Evolutionary conservation across 805 yeast species (phyloP).

Genomic region (Candida krabiensis): DNA sequence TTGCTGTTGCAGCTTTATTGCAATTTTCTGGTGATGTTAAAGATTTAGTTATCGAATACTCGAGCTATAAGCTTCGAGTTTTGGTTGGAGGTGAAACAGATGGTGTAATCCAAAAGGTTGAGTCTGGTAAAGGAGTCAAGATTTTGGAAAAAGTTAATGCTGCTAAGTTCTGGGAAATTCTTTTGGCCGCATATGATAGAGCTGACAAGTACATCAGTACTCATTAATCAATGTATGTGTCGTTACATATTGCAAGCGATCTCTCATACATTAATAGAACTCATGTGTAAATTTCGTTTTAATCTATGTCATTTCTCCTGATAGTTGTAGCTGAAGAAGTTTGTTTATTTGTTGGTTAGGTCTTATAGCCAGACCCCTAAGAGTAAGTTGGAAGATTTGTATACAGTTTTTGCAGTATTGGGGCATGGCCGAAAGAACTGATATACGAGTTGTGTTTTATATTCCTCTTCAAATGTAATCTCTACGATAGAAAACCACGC

Average conservation of each 20-base stretch:
- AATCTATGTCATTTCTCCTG: too few relatives aligned
- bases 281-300: too few relatives aligned
- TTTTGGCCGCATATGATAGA: conserved; percentile 37
- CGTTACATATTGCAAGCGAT: background rate
- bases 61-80: conserved; percentile 19
- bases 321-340: too few relatives aligned
- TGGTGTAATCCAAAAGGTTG: conserved; percentile 26
- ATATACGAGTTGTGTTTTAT: too few relatives aligned
- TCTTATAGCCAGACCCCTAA: too few relatives aligned
- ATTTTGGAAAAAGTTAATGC: conserved; percentile 43
- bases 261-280: conserved; percentile 1
- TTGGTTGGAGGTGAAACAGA: conserved; percentile 27
- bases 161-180: conserved; percentile 45
- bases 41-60: conserved; percentile 22
- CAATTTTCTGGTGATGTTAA: conserved; percentile 36
- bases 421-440: too few relatives aligned
- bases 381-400: too few relatives aligned
- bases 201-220: conserved; percentile 31
- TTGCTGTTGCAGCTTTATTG: conserved; percentile 62
- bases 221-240: background rate
- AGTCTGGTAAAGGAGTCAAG: conserved; percentile 33
- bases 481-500: too few relatives aligned
- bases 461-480: too few relatives aligned
- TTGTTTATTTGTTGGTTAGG: too few relatives aligned
- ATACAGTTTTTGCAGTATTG: too few relatives aligned